These are phyloP conservation scores for Xerocomellus dryophilus DNA, from an alignment of 768 basidiomycete genomes.

Conservation along the genomic window DNA sequence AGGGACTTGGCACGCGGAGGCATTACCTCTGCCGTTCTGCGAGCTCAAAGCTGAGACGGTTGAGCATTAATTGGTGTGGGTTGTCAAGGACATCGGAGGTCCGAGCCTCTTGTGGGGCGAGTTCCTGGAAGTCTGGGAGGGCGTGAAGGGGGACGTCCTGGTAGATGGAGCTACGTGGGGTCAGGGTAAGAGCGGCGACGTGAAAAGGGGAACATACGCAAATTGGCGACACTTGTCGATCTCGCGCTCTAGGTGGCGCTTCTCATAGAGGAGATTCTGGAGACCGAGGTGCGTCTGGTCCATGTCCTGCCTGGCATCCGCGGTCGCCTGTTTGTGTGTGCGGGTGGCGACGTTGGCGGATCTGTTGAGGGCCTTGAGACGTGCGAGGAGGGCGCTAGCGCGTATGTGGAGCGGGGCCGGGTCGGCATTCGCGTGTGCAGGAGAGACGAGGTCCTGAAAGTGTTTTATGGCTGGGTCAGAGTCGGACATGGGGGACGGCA, in stretches of 20 bases:
- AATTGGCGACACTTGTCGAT: constrained; percentile 93
- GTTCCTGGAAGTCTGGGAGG: constrained; percentile 61
- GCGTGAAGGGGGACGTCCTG: constrained; percentile 79
- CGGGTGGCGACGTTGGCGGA: constrained; percentile 69
- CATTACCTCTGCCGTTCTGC: constrained; percentile 81
- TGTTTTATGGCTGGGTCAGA: constrained; percentile 53
- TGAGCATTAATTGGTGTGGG: constrained; percentile 84
- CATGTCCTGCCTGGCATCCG: constrained; percentile 81
- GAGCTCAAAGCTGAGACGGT: constrained; percentile 82
- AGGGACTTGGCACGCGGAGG: background rate
- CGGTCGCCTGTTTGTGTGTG: constrained; percentile 65
- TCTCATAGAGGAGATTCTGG: constrained; percentile 87
- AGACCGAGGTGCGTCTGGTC: constrained; percentile 83
- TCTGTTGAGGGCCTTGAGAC: constrained; percentile 77
- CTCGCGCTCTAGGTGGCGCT: constrained; percentile 84
- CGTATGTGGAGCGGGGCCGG: constrained; percentile 51
- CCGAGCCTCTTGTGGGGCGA: constrained; percentile 68
- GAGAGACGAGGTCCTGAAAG: constrained; percentile 61
- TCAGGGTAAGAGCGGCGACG: background rate
- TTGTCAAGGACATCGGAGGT: constrained; percentile 59
- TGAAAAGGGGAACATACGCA: constrained; percentile 47
- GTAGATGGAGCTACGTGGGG: constrained; percentile 66
- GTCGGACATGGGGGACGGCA: constrained; percentile 26
- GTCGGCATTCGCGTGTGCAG: constrained; percentile 44
- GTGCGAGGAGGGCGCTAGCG: constrained; percentile 73